phyloP scores from a whole-genome alignment of 345 rosid genomes.

The Iberis pinnata region DNA sequence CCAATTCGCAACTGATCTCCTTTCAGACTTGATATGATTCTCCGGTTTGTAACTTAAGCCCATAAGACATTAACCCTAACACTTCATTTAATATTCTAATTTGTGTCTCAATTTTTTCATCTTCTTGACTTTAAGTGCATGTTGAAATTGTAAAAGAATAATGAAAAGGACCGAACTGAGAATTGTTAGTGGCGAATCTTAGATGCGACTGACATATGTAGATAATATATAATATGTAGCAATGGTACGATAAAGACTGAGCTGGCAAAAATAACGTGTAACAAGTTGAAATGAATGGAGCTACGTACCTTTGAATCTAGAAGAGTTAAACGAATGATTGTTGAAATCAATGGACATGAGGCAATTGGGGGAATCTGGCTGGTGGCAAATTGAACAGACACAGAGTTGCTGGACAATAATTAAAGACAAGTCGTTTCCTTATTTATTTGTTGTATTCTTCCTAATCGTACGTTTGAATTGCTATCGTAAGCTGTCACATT shows the following conservation, averaged over 20 bases:
- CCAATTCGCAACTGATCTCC: too few relatives aligned
- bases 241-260: conserved; percentile 5
- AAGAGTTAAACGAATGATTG: conserved; percentile 15
- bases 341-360: conserved; percentile 19
- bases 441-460: conserved; percentile 8
- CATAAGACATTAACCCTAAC: too few relatives aligned
- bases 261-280: conserved; percentile 21
- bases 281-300: conserved; percentile 18
- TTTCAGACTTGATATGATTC: too few relatives aligned
- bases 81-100: too few relatives aligned
- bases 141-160: too few relatives aligned
- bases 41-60: too few relatives aligned
- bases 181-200: too few relatives aligned
- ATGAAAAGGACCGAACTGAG: too few relatives aligned
- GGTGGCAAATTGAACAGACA: conserved; percentile 24
- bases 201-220: background rate
- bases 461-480: background rate
- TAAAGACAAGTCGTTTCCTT: conserved; percentile 9
- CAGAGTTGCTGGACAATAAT: conserved; percentile 17
- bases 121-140: too few relatives aligned
- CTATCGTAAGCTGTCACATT: conserved; percentile 5
- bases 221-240: conserved; percentile 5
- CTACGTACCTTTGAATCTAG: conserved; percentile 18
- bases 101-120: too few relatives aligned
- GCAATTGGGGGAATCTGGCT: conserved; percentile 23